Conservation (phyloP, 2,329 filamentous ascomycete genomes). For the Colletotrichum destructivum region DNA sequence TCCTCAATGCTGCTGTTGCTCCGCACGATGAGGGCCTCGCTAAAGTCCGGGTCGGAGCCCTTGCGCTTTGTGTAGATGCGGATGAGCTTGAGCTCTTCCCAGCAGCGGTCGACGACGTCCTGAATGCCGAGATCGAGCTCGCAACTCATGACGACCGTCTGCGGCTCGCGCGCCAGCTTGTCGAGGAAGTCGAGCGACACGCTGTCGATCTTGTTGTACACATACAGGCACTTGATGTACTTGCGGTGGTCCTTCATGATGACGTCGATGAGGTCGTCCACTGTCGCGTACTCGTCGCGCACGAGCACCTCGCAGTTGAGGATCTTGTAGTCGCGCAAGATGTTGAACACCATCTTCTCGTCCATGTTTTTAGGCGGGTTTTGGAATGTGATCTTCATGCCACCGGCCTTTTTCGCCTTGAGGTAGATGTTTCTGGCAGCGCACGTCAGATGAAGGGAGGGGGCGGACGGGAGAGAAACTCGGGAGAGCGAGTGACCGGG, state of each 20-base stretch:
- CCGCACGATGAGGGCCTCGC: conserved; percentile 93
- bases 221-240: conserved; percentile 95
- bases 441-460: conserved; percentile 21
- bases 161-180: conserved; percentile 89
- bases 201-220: conserved; percentile 99
- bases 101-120: conserved; percentile 95
- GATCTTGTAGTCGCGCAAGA: conserved; percentile 98
- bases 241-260: conserved; percentile 99
- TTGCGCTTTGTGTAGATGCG: conserved; percentile 98
- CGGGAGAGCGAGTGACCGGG: background rate
- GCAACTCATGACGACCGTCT: conserved; percentile 98
- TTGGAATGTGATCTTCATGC: conserved; percentile 99
- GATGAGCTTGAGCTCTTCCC: conserved; percentile 92
- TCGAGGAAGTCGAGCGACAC: conserved; percentile 95
- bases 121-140: conserved; percentile 94
- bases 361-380: conserved; percentile 90
- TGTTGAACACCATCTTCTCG: conserved; percentile 98
- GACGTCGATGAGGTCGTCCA: conserved; percentile 98
- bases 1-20: conserved; percentile 93
- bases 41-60: conserved; percentile 89
- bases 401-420: conserved; percentile 94
- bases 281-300: conserved; percentile 93
- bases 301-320: conserved; percentile 97
- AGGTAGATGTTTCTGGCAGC: conserved; percentile 89
- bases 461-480: background rate